Evolutionary conservation across 192 early-diverging fungal species (phyloP).

Genomic region (Pilaira anomala): DNA sequence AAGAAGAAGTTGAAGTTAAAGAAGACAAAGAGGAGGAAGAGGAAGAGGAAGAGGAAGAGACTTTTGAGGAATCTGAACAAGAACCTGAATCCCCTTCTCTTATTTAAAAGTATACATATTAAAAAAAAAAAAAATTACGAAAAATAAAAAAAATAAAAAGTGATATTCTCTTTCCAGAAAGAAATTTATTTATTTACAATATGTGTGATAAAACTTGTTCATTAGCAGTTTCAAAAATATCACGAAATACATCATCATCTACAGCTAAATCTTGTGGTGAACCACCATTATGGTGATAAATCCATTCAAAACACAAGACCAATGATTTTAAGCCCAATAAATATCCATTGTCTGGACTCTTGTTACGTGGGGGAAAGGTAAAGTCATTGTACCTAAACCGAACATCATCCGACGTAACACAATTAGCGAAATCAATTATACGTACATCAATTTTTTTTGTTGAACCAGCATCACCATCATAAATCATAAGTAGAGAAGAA

Average conservation of each 20-base stretch:
- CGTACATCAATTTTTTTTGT: constrained; percentile 68
- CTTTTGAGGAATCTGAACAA: no score
- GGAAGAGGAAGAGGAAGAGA: not conserved
- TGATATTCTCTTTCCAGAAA: no score
- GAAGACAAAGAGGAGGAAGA: not conserved
- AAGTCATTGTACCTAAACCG: constrained; percentile 14
- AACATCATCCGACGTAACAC: constrained; percentile 57
- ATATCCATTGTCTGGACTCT: constrained; percentile 74
- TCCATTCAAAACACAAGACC: constrained; percentile 64
- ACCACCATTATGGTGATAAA: constrained; percentile 47
- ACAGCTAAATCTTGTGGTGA: not conserved
- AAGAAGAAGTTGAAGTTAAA: not conserved
- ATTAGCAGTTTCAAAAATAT: constrained; percentile 12
- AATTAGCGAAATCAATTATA: constrained; percentile 97
- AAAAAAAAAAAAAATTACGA: no score
- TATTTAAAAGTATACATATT: no score
- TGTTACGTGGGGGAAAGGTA: constrained; percentile 46
- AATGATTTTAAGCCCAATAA: constrained; percentile 72
- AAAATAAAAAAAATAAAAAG: no score
- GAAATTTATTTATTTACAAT: no score
- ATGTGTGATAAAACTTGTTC: not conserved
- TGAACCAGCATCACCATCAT: constrained; percentile 68
- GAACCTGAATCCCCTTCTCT: no score
- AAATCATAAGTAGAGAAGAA: constrained; percentile 85
- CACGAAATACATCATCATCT: constrained; percentile 11